phyloP scores from a whole-genome alignment of 768 basidiomycete species.

The Leccinellum luteum region DNA sequence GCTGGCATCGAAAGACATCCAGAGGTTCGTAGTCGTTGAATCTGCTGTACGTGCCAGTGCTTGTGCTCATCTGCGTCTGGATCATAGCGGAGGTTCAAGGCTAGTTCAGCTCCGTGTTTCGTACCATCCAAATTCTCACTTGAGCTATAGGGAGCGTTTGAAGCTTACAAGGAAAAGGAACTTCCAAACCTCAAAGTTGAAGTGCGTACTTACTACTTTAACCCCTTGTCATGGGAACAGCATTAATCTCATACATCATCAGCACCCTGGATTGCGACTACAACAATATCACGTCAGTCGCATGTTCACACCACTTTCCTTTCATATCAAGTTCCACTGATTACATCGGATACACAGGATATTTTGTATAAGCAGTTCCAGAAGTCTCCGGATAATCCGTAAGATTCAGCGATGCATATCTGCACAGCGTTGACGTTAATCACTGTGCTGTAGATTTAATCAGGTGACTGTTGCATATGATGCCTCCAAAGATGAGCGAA shows the following conservation, averaged over 20 bases:
- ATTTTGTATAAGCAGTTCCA: constrained; percentile 92
- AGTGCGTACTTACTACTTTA: constrained; percentile 39
- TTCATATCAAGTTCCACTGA: constrained; percentile 3
- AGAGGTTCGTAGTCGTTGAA: constrained; percentile 56
- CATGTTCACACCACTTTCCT: constrained; percentile 1
- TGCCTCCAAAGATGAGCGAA: constrained; percentile 82
- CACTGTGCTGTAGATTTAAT: constrained; percentile 61
- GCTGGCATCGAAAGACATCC: constrained; percentile 88
- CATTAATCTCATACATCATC: constrained; percentile 10
- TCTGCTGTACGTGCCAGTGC: constrained; percentile 1
- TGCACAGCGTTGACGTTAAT: constrained; percentile 7
- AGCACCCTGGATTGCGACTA: constrained; percentile 88
- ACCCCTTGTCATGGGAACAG: not conserved
- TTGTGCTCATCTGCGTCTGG: constrained; percentile 12
- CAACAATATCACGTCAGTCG: constrained; percentile 80
- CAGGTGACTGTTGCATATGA: constrained; percentile 78
- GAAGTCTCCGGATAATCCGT: constrained; percentile 96
- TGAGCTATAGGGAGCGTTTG: constrained; percentile 67
- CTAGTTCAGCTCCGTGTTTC: constrained; percentile 20
- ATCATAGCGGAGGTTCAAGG: constrained; percentile 84
- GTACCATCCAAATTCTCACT: constrained; percentile 3
- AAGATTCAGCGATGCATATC: constrained; percentile 25
- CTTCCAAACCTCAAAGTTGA: constrained; percentile 75
- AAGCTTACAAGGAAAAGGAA: constrained; percentile 86
- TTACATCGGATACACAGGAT: constrained; percentile 47